Evolutionary conservation across 805 yeast genomes (phyloP), one percentile per base, ranked within the genome.

Genomic region (Yarrowia keelungensis): DNA sequence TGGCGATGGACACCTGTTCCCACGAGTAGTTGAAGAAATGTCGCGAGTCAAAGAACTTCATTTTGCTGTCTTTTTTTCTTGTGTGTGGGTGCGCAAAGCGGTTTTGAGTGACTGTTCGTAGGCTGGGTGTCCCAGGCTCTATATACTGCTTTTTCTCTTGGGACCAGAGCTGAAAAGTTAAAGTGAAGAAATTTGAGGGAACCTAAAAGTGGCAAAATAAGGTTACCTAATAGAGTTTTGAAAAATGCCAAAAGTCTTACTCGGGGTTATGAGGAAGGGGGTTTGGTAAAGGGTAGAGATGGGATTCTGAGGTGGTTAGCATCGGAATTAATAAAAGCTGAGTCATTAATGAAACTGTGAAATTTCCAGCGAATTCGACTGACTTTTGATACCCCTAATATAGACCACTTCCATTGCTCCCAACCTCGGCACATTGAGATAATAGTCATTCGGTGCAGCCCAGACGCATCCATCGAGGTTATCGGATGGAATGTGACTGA

Each of bases 1-100:
- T 92, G 65, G 98, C 98, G 1, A 97, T 92, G 0, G 97, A 89
- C 35, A 94, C 97, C 73, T 90, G 92, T 35, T 90, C 97, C 98
- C 98, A 94, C 0, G 96, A 86, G 75, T 95, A 93, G 68, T 86
- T 81, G 77, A 92, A 94, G 50, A 79, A 81, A 76, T 90, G 94
- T 19, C 82, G 78, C 47, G 90, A 84, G 50, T 86, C 86, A 76
- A 92, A 93, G 58, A 94, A 81, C 78, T 89, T 91, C 99, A 94
- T 94, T 59, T 36, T 74, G 38, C 16, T n/a, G 46, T 42, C 8
- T 41, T 43, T 43, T 9, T 26, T 26, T 26, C 32, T 26, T 1
- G 32, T 26, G 32, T 26, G 32, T 26, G 32, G 32, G 32, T 26
- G 32, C 19, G 10, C 5, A 1, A n/a, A 7, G 58, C 5, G 26